Evolutionary conservation across 371 early-diverging fungal species (phyloP).

Genomic region (Mortierella sp.): DNA sequence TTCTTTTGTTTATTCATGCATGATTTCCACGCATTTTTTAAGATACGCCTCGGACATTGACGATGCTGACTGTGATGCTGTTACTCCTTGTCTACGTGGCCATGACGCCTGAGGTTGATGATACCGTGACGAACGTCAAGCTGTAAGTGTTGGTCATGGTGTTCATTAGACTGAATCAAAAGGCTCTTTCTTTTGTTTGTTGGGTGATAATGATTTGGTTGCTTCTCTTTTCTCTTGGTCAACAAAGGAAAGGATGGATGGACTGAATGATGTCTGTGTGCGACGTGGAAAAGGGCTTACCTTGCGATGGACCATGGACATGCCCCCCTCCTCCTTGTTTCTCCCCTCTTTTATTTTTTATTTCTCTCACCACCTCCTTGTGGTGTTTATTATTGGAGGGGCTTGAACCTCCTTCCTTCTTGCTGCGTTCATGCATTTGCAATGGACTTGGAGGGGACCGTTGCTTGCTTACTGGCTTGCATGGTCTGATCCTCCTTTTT

Average conservation of each 20-base stretch:
- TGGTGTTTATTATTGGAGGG: not conserved
- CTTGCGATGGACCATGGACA: not conserved
- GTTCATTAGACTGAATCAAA: not conserved
- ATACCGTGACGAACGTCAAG: conserved; percentile 56
- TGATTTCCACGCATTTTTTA: not conserved
- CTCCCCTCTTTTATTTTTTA: not conserved
- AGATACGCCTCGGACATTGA: conserved; percentile 53
- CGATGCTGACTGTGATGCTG: conserved; percentile 48
- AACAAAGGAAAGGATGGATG: not conserved
- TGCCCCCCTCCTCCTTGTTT: not conserved
- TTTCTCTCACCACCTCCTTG: not conserved
- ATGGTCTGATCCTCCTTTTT: not conserved
- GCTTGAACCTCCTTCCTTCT: not conserved
- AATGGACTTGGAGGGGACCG: not conserved
- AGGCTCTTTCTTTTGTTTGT: not conserved
- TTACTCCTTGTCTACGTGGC: conserved; percentile 56
- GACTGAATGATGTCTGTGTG: not conserved
- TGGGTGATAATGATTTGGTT: not conserved
- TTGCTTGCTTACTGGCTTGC: not conserved
- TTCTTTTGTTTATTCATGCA: not conserved
- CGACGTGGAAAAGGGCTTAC: not conserved
- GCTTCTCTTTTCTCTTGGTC: not conserved
- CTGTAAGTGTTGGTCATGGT: conserved; percentile 32
- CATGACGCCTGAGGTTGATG: conserved; percentile 51
- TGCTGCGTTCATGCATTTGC: not conserved